phyloP scores from a whole-genome alignment of 2,329 filamentous ascomycete species.

The Phoma herbarum region DNA sequence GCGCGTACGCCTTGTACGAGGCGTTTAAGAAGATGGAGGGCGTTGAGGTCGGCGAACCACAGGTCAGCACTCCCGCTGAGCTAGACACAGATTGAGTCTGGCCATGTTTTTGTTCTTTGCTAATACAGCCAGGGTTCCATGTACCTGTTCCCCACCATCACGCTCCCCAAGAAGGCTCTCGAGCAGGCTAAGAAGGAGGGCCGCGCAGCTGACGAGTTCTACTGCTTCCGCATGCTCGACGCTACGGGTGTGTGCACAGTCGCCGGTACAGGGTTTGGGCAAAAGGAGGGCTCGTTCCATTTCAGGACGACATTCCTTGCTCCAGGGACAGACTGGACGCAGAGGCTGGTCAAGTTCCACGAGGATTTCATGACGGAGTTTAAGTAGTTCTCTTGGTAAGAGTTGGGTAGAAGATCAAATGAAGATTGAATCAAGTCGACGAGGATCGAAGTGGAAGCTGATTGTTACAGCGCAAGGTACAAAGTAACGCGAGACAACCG shows the following conservation, averaged over 20 bases:
- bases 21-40: constrained; percentile 96
- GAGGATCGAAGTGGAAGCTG: too few relatives aligned
- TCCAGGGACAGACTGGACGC: constrained; percentile 94
- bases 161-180: constrained; percentile 76
- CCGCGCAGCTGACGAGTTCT: constrained; percentile 87
- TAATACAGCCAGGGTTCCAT: constrained; percentile 75
- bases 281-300: constrained; percentile 89
- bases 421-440: too few relatives aligned
- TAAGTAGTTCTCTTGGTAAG: constrained; percentile 42
- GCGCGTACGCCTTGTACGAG: constrained; percentile 85
- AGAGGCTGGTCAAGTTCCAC: constrained; percentile 88
- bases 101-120: background rate
- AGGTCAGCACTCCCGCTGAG: constrained; percentile 59
- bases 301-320: constrained; percentile 97
- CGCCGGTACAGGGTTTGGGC: constrained; percentile 90
- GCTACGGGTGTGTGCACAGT: constrained; percentile 95
- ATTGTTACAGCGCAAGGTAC: too few relatives aligned
- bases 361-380: constrained; percentile 88
- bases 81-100: too few relatives aligned
- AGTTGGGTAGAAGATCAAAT: too few relatives aligned
- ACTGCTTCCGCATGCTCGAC: constrained; percentile 89
- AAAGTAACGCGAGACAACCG: too few relatives aligned
- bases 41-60: constrained; percentile 86
- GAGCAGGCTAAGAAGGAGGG: constrained; percentile 77
- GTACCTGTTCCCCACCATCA: constrained; percentile 98